These are phyloP conservation scores for Penicillium sp. DNA, from an alignment of 2,329 filamentous ascomycete genomes.

Conservation along the genomic window DNA sequence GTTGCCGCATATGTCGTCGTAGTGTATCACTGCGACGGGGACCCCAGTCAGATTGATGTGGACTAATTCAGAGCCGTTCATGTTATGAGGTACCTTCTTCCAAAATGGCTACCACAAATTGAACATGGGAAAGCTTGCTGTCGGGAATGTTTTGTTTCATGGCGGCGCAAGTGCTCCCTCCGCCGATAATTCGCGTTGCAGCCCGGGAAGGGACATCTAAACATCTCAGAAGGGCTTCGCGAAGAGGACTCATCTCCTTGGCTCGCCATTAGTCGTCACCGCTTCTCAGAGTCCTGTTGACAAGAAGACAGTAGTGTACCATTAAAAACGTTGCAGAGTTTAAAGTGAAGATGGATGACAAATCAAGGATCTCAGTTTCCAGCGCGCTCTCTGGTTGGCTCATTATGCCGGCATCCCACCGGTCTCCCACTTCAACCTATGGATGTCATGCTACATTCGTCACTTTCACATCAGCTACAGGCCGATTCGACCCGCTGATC, in stretches of 20 bases:
- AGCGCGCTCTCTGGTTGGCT: not conserved
- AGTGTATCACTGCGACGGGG: constrained; percentile 24
- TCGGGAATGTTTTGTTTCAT: constrained; percentile 18
- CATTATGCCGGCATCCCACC: not conserved
- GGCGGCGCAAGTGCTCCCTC: constrained; percentile 26
- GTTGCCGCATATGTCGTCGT: constrained; percentile 23
- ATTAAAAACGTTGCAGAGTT: not conserved
- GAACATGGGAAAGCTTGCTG: constrained; percentile 13
- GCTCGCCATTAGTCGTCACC: not conserved
- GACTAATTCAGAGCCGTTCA: not conserved
- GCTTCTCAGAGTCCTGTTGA: not conserved
- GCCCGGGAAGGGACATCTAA: constrained; percentile 12
- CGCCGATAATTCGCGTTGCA: constrained; percentile 25
- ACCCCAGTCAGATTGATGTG: not conserved
- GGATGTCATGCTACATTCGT: too few species aligned
- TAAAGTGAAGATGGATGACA: not conserved
- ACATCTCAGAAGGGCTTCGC: not conserved
- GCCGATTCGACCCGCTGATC: too few species aligned
- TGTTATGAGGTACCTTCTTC: constrained; percentile 16
- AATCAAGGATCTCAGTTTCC: not conserved
- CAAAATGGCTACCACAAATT: constrained; percentile 15
- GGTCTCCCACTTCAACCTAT: not conserved
- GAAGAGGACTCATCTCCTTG: not conserved
- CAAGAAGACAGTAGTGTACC: not conserved
- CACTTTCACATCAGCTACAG: too few species aligned